Evolutionary conservation across 345 rosid genomes (phyloP), one percentile per base, ranked within the genome.

Genomic region (Pistacia atlantica): DNA sequence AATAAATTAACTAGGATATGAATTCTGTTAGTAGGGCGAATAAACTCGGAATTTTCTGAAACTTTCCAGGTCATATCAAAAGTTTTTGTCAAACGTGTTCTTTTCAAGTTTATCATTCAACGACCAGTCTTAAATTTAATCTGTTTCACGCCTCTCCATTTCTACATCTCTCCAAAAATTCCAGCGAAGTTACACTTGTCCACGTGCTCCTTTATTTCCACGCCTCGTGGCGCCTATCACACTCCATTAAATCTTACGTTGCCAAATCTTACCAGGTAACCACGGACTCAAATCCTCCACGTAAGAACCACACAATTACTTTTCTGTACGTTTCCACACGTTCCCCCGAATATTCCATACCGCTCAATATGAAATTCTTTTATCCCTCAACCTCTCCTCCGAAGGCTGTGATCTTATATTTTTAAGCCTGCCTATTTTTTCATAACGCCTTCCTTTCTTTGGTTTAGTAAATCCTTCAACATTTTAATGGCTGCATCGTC

Each of bases 401-500:
- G 25, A 25, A 25, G 25, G 25, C 59, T 18, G 61, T 35, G 38
- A 8, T 17, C 45, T 71, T n/a, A 52, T 52, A 67, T 14, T 54
- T 52, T 61, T 65, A 51, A 68, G 70, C 37, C 46, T 72, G 38
- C 45, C 74, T 52, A 38, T 17, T 52, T 62, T 8, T 45, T 8
- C 16, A 33, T 9, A 2, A 7, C 5, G 0, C 9, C 16, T 17
- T 10, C 54, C 4, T 13, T 67, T 61, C 9, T 25, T 42, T 20
- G 38, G 35, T 45, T 59, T 51, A 28, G 5, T 57, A 55, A 37
- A 57, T 31, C 64, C 63, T 56, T 55, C 25, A 3, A 68, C 5
- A 31, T 16, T 82, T 91, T 87, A 76, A 94, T 94, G 98, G 98
- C 89, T 86, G 80, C 33, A 79, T 83, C 84, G 79, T 84, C 85